These are phyloP conservation scores for Penicillium sp. DNA, from an alignment of 2,329 filamentous ascomycete species.

Conservation along the genomic window DNA sequence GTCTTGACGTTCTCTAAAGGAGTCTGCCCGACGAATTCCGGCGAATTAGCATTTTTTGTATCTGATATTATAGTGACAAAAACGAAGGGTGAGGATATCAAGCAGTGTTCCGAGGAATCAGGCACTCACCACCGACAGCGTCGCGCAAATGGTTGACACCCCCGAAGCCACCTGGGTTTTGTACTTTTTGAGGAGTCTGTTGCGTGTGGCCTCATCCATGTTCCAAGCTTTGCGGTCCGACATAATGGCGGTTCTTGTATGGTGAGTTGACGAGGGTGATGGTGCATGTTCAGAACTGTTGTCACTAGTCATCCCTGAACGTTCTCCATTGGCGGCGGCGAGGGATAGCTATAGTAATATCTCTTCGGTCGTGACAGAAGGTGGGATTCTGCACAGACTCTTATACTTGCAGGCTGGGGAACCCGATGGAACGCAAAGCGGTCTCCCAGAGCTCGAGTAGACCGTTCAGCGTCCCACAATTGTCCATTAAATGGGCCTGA, in stretches of 20 bases:
- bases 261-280: conserved; percentile 35
- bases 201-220: conserved; percentile 43
- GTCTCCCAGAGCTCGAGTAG: conserved; percentile 50
- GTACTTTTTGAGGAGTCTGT: conserved; percentile 47
- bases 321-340: conserved; percentile 29
- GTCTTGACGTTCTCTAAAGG: conserved; percentile 51
- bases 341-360: background rate
- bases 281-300: conserved; percentile 44
- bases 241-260: conserved; percentile 36
- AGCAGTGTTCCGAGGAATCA: background rate
- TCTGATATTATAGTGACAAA: background rate
- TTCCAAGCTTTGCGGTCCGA: conserved; percentile 35
- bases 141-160: conserved; percentile 46
- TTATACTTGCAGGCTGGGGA: conserved; percentile 41
- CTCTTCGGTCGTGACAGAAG: conserved; percentile 11
- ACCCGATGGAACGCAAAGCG: conserved; percentile 55
- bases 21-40: conserved; percentile 33
- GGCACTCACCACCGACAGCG: conserved; percentile 46
- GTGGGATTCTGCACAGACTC: background rate
- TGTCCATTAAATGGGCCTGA: conserved; percentile 39
- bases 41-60: conserved; percentile 13
- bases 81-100: background rate
- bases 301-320: conserved; percentile 40
- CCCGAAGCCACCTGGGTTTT: conserved; percentile 49
- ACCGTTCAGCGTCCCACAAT: conserved; percentile 53